Base-by-base conservation (phyloP, 164 flowering plant genomes). In the Kingdonia uniflora region DNA sequence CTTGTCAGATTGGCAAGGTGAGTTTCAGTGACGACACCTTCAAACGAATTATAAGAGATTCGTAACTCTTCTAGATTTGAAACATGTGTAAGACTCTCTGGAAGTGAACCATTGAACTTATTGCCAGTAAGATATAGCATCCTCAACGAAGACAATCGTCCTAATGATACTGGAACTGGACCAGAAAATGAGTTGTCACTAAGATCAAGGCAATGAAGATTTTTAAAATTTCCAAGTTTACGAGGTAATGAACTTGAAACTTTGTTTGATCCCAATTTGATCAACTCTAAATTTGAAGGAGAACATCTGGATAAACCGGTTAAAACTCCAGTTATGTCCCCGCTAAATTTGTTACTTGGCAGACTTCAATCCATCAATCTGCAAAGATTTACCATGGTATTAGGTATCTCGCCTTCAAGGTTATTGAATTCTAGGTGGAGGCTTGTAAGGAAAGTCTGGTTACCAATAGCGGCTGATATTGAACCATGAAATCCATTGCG, bases 361-460 rank as follows among this genome's bases (percentile, higher is more conserved):
- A 29, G 35, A 29, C 8, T 29, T 29, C 4, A 3, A 8, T 3
- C 4, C 4, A 29, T 29, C 51, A 48, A 48, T 2, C 26, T 49
- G 26, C 52, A 49, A 25, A 24, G 37, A 22, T 47, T 14, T 49
- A 14, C 38, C 0, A 49, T 12, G n/a, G 17, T 49, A 15, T 4
- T 23, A 2, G 52, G 52, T 15, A 49, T 23, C 37, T 10, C 26
- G 37, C 35, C 33, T 7, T 49, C 37, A 24, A 49, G 3, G 13
- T 49, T 15, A 20, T 49, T 23, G 4, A n/a, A 37, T 48, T 1
- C 64, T 13, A 68, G 16, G 49, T 51, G 44, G 20, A 68, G 26
- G 19, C 2, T 0, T 16, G 10, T 1, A n/a, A 64, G 8, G 11
- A 17, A 2, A n/a, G 40, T 48, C 16, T 23, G 7, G 53, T 7